Base-by-base conservation (phyloP, 2,329 filamentous ascomycete species). In the Fusarium chaquense region DNA sequence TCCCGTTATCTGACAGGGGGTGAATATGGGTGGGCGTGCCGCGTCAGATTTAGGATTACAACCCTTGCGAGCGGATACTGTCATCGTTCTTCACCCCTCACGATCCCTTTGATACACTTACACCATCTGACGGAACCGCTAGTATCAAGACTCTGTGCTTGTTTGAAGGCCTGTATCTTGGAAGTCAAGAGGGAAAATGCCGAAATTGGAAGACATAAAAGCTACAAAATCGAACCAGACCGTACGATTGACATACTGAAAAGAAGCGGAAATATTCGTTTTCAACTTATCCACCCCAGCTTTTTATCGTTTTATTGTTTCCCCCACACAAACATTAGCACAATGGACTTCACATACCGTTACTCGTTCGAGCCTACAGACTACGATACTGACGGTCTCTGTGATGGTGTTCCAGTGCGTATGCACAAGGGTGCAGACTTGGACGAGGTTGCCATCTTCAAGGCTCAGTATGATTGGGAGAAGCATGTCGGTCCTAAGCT, bases 311-410 rank as follows among this genome's bases (percentile, higher is more conserved):
- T 43, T 10, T 43, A 3, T 43, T 47, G 13, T 47, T 47, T 22
- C 12, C 45, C 13, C 28, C n/a, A 22, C 0, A 43, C 22, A 43
- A 13, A 7, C 15, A 11, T 10, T 16, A 5, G n/a, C 33, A 28
- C 50, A 43, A 53, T 53, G 50, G 38, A 53, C 50, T 53, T 53
- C 11, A 53, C 50, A 53, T 53, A 53, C 50, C 36, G 35, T 16
- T 53, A 53, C 30, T 53, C 50, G 0, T 53, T 53, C 41, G 50
- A 53, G 38, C 50, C 50, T 30, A 53, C 50, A 16, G 50, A 53
- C 15, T 53, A 53, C 28, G 50, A 53, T 28, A 53, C 50, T 18
- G 50, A 53, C 36, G 50, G 50, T 16, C 50, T 53, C 2, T 53
- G 50, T 53, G 50, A 53, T 16, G 50, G 50, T 26, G 50, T 53